Conservation (phyloP, 495 filamentous ascomycete genomes). For the Penicillium antarcticum region DNA sequence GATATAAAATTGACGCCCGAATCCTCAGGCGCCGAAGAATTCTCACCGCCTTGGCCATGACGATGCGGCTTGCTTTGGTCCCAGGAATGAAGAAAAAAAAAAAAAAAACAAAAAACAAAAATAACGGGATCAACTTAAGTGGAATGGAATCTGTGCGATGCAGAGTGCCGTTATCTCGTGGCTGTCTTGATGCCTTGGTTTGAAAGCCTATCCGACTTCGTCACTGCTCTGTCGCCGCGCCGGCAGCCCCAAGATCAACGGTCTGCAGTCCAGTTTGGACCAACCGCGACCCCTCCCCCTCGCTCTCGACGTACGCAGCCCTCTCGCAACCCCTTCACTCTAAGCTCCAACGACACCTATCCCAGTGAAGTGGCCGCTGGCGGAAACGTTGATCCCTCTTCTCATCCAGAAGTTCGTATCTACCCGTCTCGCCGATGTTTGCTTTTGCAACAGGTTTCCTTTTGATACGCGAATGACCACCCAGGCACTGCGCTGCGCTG, state of each 20-base stretch:
- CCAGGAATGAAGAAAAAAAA: constrained; percentile 4
- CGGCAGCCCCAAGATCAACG: constrained; percentile 14
- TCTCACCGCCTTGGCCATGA: constrained; percentile 30
- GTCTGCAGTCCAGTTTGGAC: constrained; percentile 7
- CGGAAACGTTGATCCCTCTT: background rate
- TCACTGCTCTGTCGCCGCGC: constrained; percentile 18
- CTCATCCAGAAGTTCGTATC: constrained; percentile 16
- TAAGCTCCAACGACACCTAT: constrained; percentile 1
- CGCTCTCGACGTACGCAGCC: background rate
- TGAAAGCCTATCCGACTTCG: constrained; percentile 10
- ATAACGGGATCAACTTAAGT: background rate
- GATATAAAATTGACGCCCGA: background rate
- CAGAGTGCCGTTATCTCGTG: constrained; percentile 7
- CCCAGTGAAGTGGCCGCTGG: background rate
- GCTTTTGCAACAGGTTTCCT: background rate
- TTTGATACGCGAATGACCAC: background rate
- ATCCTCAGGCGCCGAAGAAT: background rate
- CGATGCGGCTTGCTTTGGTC: constrained; percentile 13
- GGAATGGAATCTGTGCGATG: constrained; percentile 9
- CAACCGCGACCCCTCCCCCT: constrained; percentile 1
- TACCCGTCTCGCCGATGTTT: background rate
- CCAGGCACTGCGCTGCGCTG: background rate
- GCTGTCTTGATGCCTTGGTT: constrained; percentile 19
- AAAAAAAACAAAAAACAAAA: constrained; percentile 7
- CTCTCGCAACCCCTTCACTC: background rate